These are phyloP conservation scores for Gamsiella multidivaricata DNA, from an alignment of 192 early-diverging fungal species.

Conservation along the genomic window DNA sequence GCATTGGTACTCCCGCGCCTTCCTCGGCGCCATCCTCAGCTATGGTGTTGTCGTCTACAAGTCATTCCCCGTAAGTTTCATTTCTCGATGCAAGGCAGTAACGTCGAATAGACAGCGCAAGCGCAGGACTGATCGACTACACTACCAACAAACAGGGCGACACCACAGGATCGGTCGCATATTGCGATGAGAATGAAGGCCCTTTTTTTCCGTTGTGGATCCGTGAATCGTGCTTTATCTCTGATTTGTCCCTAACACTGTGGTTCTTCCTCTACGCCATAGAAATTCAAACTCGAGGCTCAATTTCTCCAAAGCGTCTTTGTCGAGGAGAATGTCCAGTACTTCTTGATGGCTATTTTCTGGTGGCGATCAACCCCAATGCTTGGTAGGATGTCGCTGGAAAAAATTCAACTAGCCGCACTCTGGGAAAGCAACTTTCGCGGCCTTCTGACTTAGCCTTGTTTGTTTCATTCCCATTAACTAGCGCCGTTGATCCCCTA, in stretches of 20 bases:
- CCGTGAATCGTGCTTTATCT: background rate
- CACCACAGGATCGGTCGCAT: too few relatives aligned
- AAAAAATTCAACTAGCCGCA: background rate
- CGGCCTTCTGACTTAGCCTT: background rate
- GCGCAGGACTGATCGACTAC: background rate
- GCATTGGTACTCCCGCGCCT: conserved; percentile 69
- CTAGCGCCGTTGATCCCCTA: conserved; percentile 85
- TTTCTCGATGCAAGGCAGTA: too few relatives aligned
- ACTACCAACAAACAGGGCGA: too few relatives aligned
- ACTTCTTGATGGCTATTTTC: conserved; percentile 74
- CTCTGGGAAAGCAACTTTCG: background rate
- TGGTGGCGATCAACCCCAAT: conserved; percentile 80
- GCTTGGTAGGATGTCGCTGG: conserved; percentile 58
- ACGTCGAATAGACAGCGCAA: background rate
- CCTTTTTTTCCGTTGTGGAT: background rate
- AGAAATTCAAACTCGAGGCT: conserved; percentile 65
- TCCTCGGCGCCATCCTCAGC: conserved; percentile 72
- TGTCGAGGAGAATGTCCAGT: conserved; percentile 83
- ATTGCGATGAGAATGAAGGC: too few relatives aligned
- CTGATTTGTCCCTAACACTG: too few relatives aligned
- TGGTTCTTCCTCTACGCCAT: too few relatives aligned
- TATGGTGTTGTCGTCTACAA: conserved; percentile 86
- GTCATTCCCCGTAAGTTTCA: conserved; percentile 75
- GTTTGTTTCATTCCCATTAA: conserved; percentile 39
- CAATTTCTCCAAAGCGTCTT: conserved; percentile 71